Conservation (phyloP, 2,329 filamentous ascomycete genomes). For the Colletotrichum trifolii region DNA sequence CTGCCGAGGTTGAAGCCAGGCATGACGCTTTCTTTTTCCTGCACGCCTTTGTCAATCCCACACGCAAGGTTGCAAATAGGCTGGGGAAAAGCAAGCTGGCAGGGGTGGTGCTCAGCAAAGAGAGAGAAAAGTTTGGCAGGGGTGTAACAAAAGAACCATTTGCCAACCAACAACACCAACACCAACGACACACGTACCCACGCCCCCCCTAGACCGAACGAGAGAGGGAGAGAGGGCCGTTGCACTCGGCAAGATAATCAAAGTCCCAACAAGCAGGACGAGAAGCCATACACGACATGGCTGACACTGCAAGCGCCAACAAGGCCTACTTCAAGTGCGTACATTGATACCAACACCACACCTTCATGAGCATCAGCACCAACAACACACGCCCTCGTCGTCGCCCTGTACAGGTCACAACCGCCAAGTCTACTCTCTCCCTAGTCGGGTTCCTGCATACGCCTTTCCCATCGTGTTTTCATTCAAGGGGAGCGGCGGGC, state of each 20-base stretch:
- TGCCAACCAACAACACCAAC: neutral
- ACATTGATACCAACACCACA: neutral
- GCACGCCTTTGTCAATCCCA: neutral
- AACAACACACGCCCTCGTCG: neutral
- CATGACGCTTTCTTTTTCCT: neutral
- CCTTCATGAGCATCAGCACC: neutral
- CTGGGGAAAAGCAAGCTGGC: slow-evolving; percentile 24
- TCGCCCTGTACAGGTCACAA: neutral
- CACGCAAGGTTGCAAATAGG: neutral
- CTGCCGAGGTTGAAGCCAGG: neutral
- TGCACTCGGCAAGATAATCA: neutral
- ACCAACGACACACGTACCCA: neutral
- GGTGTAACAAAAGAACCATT: neutral
- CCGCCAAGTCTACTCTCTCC: slow-evolving; percentile 1
- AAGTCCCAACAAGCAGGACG: neutral
- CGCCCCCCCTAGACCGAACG: neutral
- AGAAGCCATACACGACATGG: slow-evolving; percentile 9
- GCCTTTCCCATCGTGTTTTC: neutral
- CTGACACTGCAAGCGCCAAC: slow-evolving; percentile 34
- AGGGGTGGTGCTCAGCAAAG: too few relatives aligned
- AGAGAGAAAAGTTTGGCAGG: slow-evolving; percentile 26
- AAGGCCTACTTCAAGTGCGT: slow-evolving; percentile 38
- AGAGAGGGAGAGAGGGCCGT: neutral
- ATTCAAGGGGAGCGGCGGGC: neutral
- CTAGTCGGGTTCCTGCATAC: slow-evolving; percentile 34